A percentile compares a stretch with the other conserved stretches of the same genome.
These are phyloP conservation scores for Clonostachys sp. DNA, from an alignment of 2,329 filamentous ascomycete species.

Conservation along the genomic window DNA sequence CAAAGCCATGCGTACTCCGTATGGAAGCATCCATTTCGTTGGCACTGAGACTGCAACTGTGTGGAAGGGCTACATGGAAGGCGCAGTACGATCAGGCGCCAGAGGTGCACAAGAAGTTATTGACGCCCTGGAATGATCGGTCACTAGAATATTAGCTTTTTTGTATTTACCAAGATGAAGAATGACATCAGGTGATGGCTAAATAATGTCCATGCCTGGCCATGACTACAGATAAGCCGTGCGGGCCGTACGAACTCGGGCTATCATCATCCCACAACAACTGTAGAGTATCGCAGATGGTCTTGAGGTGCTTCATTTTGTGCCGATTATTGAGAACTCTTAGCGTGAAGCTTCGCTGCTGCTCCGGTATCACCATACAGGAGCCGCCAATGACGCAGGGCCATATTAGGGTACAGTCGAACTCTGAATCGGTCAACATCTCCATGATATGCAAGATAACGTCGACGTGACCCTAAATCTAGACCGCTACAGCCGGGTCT, in stretches of 20 bases:
- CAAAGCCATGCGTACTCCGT: too few relatives aligned
- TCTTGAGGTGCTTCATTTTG: neutral
- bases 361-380: neutral
- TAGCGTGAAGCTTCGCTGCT: neutral
- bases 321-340: neutral
- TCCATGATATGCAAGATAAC: neutral
- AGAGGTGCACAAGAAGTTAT: too few relatives aligned
- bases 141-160: too few relatives aligned
- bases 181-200: too few relatives aligned
- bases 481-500: neutral
- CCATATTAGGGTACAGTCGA: constrained; percentile 1
- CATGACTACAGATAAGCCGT: neutral
- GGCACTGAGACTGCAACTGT: too few relatives aligned
- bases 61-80: too few relatives aligned
- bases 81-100: too few relatives aligned
- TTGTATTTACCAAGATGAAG: too few relatives aligned
- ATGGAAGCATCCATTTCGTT: too few relatives aligned
- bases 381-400: constrained; percentile 1
- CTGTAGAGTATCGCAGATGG: constrained; percentile 1
- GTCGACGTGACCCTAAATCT: neutral
- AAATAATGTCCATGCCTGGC: neutral
- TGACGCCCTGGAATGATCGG: too few relatives aligned
- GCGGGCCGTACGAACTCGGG: constrained; percentile 2
- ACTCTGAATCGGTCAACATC: neutral
- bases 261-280: constrained; percentile 3